phyloP scores from a whole-genome alignment of 176 grass and related monocot species.

The Oryza longistaminata region DNA sequence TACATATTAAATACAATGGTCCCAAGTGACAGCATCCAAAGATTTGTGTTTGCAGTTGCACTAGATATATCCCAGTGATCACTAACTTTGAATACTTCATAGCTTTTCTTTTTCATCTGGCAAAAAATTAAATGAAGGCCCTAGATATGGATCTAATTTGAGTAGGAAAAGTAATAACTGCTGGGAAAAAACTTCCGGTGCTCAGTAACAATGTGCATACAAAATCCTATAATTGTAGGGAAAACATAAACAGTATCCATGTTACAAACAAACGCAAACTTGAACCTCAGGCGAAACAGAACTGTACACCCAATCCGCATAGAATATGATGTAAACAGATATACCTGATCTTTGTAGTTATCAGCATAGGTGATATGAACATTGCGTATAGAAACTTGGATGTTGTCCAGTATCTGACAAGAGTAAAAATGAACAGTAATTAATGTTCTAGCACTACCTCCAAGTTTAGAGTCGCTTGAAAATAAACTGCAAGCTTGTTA shows the following conservation, averaged over 20 bases:
- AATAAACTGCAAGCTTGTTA: slow-evolving; percentile 45
- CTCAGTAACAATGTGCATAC: not conserved
- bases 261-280: slow-evolving; percentile 24
- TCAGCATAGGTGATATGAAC: slow-evolving; percentile 86
- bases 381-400: slow-evolving; percentile 90
- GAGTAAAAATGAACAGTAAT: slow-evolving; percentile 27
- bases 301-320: slow-evolving; percentile 2
- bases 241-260: not conserved
- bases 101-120: slow-evolving; percentile 20
- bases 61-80: slow-evolving; percentile 8
- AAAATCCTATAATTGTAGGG: not conserved
- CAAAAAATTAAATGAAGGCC: not conserved
- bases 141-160: not conserved
- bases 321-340: slow-evolving; percentile 22
- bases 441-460: slow-evolving; percentile 18
- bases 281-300: slow-evolving; percentile 23
- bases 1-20: slow-evolving; percentile 21
- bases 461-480: slow-evolving; percentile 30
- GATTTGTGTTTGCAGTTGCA: slow-evolving; percentile 14
- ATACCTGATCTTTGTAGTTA: slow-evolving; percentile 64
- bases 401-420: slow-evolving; percentile 90
- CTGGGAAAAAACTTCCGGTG: not conserved
- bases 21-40: slow-evolving; percentile 3
- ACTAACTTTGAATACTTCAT: not conserved
- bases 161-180: not conserved